These are phyloP conservation scores for Nakazawaea ernobii DNA, from an alignment of 805 yeast species.

Conservation along the genomic window DNA sequence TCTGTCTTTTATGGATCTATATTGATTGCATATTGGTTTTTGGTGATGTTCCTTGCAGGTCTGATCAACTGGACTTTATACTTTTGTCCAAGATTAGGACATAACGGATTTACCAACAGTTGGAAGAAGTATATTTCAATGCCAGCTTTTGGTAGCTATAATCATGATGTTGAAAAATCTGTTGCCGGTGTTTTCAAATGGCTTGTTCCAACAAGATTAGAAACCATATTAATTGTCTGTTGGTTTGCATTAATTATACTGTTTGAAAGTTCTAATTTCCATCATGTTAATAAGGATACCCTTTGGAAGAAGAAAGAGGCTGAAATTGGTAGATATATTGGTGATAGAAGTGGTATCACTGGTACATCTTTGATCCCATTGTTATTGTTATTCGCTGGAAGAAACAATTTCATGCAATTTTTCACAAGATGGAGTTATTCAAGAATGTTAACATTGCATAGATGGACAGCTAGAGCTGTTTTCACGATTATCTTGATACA, in stretches of 20 bases:
- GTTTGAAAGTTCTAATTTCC: slow-evolving; percentile 16
- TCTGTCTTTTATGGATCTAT: slow-evolving; percentile 44
- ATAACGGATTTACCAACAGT: slow-evolving; percentile 16
- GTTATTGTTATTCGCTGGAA: slow-evolving; percentile 51
- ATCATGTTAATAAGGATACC: slow-evolving; percentile 1
- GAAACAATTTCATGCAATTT: slow-evolving; percentile 58
- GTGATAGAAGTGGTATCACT: slow-evolving; percentile 50
- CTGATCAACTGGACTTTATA: slow-evolving; percentile 34
- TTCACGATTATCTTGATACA: slow-evolving; percentile 41
- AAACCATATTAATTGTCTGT: slow-evolving; percentile 33
- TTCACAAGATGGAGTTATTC: slow-evolving; percentile 52
- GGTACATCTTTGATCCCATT: slow-evolving; percentile 44
- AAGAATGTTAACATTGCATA: slow-evolving; percentile 51
- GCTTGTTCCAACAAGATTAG: slow-evolving; percentile 49
- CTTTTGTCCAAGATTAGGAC: slow-evolving; percentile 28
- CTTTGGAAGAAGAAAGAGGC: slow-evolving; percentile 4
- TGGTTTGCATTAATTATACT: slow-evolving; percentile 26
- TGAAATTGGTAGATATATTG: slow-evolving; percentile 29
- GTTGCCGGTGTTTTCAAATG: slow-evolving; percentile 15
- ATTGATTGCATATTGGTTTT: slow-evolving; percentile 43
- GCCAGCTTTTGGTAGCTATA: slow-evolving; percentile 13
- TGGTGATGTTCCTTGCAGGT: slow-evolving; percentile 35
- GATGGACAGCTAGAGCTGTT: slow-evolving; percentile 47
- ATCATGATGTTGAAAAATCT: not conserved
- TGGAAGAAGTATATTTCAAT: slow-evolving; percentile 21